A percentile compares a stretch with the other conserved stretches of the same genome.
These are phyloP conservation scores for Ashbya aceris DNA, from an alignment of 1,139 yeast genomes.

Conservation along the genomic window DNA sequence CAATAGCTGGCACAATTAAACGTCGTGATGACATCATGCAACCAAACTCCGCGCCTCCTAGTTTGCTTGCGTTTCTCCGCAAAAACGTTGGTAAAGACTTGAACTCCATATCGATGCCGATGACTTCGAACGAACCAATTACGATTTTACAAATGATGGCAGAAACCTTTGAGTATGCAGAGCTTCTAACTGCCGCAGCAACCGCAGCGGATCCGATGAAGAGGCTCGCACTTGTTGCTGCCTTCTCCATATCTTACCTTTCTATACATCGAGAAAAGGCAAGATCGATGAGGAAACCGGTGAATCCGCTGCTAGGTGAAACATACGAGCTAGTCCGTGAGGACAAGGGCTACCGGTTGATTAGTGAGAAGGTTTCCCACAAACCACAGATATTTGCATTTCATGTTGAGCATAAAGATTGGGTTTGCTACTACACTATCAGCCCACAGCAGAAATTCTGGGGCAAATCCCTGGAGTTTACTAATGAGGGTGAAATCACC, in stretches of 20 bases:
- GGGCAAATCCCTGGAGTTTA: slow-evolving; percentile 87
- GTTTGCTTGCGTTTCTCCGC: slow-evolving; percentile 66
- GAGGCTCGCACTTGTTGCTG: slow-evolving; percentile 54
- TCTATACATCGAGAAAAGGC: slow-evolving; percentile 66
- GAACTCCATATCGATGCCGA: slow-evolving; percentile 86
- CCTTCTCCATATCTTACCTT: slow-evolving; percentile 71
- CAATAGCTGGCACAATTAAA: slow-evolving; percentile 35
- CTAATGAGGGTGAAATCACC: slow-evolving; percentile 59
- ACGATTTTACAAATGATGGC: slow-evolving; percentile 70
- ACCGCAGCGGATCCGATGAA: slow-evolving; percentile 45
- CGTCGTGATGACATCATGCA: slow-evolving; percentile 56
- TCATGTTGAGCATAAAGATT: slow-evolving; percentile 58
- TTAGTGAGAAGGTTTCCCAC: slow-evolving; percentile 75
- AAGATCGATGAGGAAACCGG: slow-evolving; percentile 77
- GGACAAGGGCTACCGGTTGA: slow-evolving; percentile 56
- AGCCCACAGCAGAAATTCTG: slow-evolving; percentile 85
- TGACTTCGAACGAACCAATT: slow-evolving; percentile 84
- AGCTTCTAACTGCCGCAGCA: slow-evolving; percentile 54
- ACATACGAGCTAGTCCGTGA: slow-evolving; percentile 78
- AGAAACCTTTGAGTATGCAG: slow-evolving; percentile 70
- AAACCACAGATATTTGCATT: slow-evolving; percentile 78
- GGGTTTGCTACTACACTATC: slow-evolving; percentile 72
- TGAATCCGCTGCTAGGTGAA: slow-evolving; percentile 84
- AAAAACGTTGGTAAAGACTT: slow-evolving; percentile 91
- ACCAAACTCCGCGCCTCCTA: slow-evolving; percentile 66